phyloP scores from a whole-genome alignment of 108 stramenopile species.

The Pseudonitzschia delicatissima region DNA sequence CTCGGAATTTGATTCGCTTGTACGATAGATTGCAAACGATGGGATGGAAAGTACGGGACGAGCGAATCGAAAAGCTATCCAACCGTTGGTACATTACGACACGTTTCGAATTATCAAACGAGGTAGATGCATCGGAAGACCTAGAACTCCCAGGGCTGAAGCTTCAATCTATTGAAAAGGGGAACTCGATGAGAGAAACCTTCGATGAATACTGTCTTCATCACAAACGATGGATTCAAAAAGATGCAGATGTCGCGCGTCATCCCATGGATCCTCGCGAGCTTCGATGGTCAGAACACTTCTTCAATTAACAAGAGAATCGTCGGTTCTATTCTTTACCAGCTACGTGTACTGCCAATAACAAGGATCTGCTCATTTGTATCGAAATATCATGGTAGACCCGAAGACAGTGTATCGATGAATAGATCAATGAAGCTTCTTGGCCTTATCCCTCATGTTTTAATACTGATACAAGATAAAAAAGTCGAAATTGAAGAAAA shows the following conservation, averaged over 20 bases:
- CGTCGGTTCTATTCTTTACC: no score
- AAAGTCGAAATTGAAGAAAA: no score
- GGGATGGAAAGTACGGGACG: constrained; percentile 54
- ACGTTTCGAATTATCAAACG: constrained; percentile 27
- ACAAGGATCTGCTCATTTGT: no score
- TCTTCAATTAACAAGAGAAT: constrained; percentile 3
- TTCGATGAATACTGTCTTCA: constrained; percentile 50
- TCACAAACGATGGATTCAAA: constrained; percentile 44
- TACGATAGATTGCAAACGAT: constrained; percentile 53
- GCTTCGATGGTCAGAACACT: neutral
- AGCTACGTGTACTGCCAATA: no score
- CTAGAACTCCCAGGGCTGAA: constrained; percentile 48
- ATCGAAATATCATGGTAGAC: no score
- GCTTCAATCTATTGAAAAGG: constrained; percentile 23
- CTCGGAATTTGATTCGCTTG: constrained; percentile 51
- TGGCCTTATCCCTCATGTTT: no score
- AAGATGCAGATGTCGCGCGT: constrained; percentile 11
- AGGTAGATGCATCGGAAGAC: constrained; percentile 40
- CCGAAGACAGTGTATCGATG: no score
- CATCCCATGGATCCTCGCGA: neutral
- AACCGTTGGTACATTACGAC: constrained; percentile 64
- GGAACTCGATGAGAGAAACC: constrained; percentile 14
- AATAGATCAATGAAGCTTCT: no score
- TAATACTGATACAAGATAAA: no score
- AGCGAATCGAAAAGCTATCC: constrained; percentile 52